Evolutionary conservation across 2,329 filamentous ascomycete species (phyloP), one percentile per base, ranked within the genome.

Genomic region (Emergomyces orientalis): DNA sequence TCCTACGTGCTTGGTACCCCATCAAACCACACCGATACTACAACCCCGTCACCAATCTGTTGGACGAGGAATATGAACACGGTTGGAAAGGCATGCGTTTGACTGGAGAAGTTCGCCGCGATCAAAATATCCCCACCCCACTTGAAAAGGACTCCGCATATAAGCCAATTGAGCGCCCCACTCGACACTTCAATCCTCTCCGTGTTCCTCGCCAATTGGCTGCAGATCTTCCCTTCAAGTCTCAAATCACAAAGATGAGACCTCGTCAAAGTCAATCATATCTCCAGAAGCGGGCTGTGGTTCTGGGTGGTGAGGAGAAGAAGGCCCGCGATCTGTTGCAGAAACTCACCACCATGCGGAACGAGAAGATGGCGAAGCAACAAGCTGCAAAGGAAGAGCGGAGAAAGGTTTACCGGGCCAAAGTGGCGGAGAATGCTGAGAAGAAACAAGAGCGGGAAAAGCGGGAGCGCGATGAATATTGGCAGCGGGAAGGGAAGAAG

Each of bases 21-120:
- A 87, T 99, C 76, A 91, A 91, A 72, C 94, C 94, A 1, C 91
- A 91, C 76, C 88, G 92, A 63, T 99, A 96, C 84, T 97, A 97
- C 81, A 97, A 97, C 76, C 90, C 91, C 1, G 92, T 95, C 62
- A 94, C 91, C 64, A 96, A 99, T 76, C 84, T 97, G 47, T 83
- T 97, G 64, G 90, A 89, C 65, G 70, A 76, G 4, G 73, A 77
- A 17, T 73, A 74, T 19, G 72, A 71, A 17, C 64, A 62, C 3
- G 66, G 70, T 9, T 97, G 94, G 94, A 85, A 88, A 71, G 86
- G 88, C 62, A 99, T 99, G 94, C 89, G 94, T 30, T 81, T 97
- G 47, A 97, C 94, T 0, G 94, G 94, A 63, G 86, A 96, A 78
- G 89, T 99, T 67, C 90, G 94, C 51, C 86, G 86, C 54, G 89